phyloP scores from a whole-genome alignment of 495 filamentous ascomycete genomes.

The Mytilinidion resinicola region DNA sequence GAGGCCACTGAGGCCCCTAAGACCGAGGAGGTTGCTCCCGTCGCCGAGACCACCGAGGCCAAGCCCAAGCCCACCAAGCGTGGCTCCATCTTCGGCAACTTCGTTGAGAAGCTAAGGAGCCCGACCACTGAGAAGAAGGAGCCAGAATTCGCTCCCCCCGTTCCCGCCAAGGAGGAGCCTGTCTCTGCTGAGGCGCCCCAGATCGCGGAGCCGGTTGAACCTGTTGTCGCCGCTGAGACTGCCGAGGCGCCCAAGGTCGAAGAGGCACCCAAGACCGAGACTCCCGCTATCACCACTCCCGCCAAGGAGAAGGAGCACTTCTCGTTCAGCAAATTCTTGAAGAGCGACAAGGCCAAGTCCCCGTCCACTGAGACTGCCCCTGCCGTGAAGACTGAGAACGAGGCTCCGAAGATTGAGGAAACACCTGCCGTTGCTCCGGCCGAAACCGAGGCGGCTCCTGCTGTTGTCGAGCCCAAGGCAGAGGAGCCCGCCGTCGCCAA shows the following conservation, averaged over 20 bases:
- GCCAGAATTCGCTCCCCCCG: constrained; percentile 32
- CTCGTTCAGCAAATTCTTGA: constrained; percentile 29
- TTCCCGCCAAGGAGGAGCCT: constrained; percentile 31
- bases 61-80: constrained; percentile 37
- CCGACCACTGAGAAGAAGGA: constrained; percentile 39
- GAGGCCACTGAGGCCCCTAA: constrained; percentile 35
- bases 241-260: constrained; percentile 32
- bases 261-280: constrained; percentile 24
- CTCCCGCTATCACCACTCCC: constrained; percentile 20
- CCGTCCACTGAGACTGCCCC: constrained; percentile 23
- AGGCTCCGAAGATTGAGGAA: constrained; percentile 26
- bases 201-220: constrained; percentile 13
- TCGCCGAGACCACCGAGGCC: constrained; percentile 12
- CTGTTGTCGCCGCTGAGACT: neutral
- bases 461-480: constrained; percentile 32
- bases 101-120: constrained; percentile 34
- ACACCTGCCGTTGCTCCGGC: constrained; percentile 8
- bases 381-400: constrained; percentile 13
- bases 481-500: constrained; percentile 19
- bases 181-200: constrained; percentile 29
- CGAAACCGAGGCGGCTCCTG: constrained; percentile 14
- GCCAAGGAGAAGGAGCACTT: constrained; percentile 22
- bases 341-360: constrained; percentile 26
- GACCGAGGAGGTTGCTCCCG: constrained; percentile 26
- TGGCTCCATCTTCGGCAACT: constrained; percentile 37